A percentile compares a stretch with the other conserved stretches of the same genome.
Evolutionary conservation across 1,284 basidiomycete genomes (phyloP).

Genomic region (Mycena sp.): DNA sequence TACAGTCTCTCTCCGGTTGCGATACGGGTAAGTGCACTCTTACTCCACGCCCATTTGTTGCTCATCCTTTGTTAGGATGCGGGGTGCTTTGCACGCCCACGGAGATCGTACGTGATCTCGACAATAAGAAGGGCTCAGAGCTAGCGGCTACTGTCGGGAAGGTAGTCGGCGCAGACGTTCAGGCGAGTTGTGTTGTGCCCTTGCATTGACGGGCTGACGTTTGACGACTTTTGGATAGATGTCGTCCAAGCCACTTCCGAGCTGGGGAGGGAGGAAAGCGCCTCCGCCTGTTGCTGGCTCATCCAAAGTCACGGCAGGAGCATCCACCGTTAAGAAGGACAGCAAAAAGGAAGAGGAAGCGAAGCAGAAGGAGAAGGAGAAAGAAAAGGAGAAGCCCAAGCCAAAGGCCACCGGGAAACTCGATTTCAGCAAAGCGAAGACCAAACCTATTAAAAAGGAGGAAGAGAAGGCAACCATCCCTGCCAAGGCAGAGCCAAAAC

Average conservation of each 20-base stretch:
- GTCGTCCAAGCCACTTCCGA: slow-evolving; percentile 10
- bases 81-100: slow-evolving; percentile 63
- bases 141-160: slow-evolving; percentile 59
- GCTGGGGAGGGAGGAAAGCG: slow-evolving; percentile 26
- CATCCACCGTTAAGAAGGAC: slow-evolving; percentile 25
- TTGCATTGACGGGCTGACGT: neutral
- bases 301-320: slow-evolving; percentile 22
- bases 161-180: slow-evolving; percentile 59
- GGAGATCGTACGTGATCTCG: slow-evolving; percentile 55
- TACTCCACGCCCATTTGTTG: slow-evolving; percentile 1
- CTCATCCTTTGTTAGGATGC: slow-evolving; percentile 57
- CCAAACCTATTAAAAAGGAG: slow-evolving; percentile 45
- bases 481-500: slow-evolving; percentile 26
- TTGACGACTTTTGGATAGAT: neutral
- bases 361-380: slow-evolving; percentile 34
- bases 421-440: slow-evolving; percentile 72
- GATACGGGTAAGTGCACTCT: slow-evolving; percentile 56
- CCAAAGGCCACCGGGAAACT: slow-evolving; percentile 63
- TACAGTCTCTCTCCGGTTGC: slow-evolving; percentile 73
- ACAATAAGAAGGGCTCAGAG: slow-evolving; percentile 54
- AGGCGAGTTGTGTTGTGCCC: slow-evolving; percentile 50
- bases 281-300: slow-evolving; percentile 23
- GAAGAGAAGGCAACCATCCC: slow-evolving; percentile 38
- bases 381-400: slow-evolving; percentile 39
- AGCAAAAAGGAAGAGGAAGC: slow-evolving; percentile 33